phyloP scores from a whole-genome alignment of 768 basidiomycete species.

The Piloderma croceum region DNA sequence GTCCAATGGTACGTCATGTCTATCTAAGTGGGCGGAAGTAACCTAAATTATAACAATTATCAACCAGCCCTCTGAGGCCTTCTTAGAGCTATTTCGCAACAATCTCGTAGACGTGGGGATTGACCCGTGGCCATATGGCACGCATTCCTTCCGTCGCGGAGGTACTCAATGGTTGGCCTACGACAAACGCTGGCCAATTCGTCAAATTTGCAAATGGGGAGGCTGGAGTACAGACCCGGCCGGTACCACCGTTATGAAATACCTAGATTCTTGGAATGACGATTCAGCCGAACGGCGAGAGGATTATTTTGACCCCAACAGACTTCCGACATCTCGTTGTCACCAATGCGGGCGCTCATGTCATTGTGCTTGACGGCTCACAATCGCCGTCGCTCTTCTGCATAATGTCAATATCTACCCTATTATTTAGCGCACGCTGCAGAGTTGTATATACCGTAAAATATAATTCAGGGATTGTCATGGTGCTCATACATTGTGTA shows the following conservation, averaged over 20 bases:
- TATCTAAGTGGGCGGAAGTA: background rate
- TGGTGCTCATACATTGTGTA: too few species aligned
- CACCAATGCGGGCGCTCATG: conserved; percentile 26
- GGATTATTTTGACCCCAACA: conserved; percentile 32
- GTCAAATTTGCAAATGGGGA: conserved; percentile 41
- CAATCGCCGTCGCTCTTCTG: too few species aligned
- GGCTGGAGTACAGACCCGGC: conserved; percentile 40
- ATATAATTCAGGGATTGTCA: too few species aligned
- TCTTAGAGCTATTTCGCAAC: conserved; percentile 34
- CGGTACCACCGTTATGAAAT: conserved; percentile 36
- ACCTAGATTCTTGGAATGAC: conserved; percentile 38
- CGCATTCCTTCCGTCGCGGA: conserved; percentile 36
- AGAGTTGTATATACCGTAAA: too few species aligned
- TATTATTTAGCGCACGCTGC: too few species aligned
- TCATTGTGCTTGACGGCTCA: too few species aligned
- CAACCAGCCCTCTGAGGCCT: conserved; percentile 30
- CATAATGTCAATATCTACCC: too few species aligned
- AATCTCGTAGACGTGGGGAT: conserved; percentile 35
- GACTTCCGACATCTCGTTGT: conserved; percentile 19
- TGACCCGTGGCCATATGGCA: conserved; percentile 34
- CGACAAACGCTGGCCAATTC: conserved; percentile 28
- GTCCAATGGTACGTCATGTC: conserved; percentile 20
- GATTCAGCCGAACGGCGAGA: conserved; percentile 26
- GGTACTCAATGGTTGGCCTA: conserved; percentile 36
- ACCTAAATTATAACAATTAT: background rate